Evolutionary conservation across 2,329 filamentous ascomycete genomes (phyloP), one percentile per base, ranked within the genome.

Genomic region (Claviceps pazoutovae): DNA sequence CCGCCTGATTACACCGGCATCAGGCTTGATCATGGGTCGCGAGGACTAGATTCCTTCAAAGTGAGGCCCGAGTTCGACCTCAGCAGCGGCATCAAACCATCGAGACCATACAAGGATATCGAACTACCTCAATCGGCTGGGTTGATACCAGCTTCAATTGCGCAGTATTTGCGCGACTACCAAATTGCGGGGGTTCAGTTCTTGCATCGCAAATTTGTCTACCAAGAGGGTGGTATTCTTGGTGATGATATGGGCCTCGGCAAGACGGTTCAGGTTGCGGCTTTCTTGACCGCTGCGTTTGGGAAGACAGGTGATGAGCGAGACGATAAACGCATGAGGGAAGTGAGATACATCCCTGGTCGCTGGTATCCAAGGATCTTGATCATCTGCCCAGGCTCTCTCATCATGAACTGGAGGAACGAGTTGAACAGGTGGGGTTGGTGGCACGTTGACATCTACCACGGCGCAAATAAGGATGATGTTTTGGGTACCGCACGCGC

Each of bases 181-280:
- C 93, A 98, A 65, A 74, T 97, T 1, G 78, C 86, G 30, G 93
- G 93, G 5, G 87, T 85, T 14, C 76, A 79, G 36, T 97, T 96
- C 60, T 73, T 98, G 7, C 90, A 97, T 63, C 79, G 87, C 54
- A 77, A 87, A 21, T 97, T 97, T 62, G 84, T 96, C 4, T 91
- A 88, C 57, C 93, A 98, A 62, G 84, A 84, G 59, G 93, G 93
- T 1, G 88, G 86, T 1, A 86, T 98, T 21, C 74, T 98, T 0
- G 90, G 91, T 3, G 93, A 98, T 62, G 93, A 98, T 61, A 98
- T 98, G 93, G 93, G 93, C 19, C 68, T 98, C 36, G 93, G 93
- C 0, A 98, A 98, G 68, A 98, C 93, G 0, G 88, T 98, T 2
- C 93, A 98, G 66, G 88, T 98, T 26, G 93, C 89, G 53, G 86